Percentiles rank a stretch among this genome's conserved stretches.
phyloP scores from a whole-genome alignment of 2,329 filamentous ascomycete species.

The Rhinocladiella similis region DNA sequence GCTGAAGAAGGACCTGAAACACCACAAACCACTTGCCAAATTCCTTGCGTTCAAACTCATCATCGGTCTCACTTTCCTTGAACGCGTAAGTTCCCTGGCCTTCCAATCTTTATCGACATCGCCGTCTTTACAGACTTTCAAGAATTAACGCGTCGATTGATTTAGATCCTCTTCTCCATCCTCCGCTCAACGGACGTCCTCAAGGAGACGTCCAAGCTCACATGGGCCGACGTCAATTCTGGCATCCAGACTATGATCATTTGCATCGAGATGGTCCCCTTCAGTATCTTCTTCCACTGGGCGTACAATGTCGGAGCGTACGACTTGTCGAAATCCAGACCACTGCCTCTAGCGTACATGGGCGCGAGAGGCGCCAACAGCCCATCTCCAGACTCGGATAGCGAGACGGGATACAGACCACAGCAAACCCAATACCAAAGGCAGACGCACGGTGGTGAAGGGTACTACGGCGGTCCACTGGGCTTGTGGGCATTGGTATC shows the following conservation, averaged over 20 bases:
- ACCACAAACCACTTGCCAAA: constrained; percentile 35
- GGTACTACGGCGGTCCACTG: constrained; percentile 15
- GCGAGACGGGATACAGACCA: neutral
- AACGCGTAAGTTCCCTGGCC: constrained; percentile 29
- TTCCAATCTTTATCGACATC: neutral
- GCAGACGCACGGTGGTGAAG: neutral
- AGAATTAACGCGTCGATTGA: neutral
- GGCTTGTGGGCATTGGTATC: constrained; percentile 10
- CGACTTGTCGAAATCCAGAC: constrained; percentile 8
- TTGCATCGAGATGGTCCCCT: constrained; percentile 35
- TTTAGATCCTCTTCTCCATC: constrained; percentile 32
- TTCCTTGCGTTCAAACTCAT: constrained; percentile 39
- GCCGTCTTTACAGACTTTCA: neutral
- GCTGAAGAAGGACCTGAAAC: constrained; percentile 30
- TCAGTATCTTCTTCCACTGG: constrained; percentile 35
- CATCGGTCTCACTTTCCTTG: constrained; percentile 33
- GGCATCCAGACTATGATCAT: constrained; percentile 35
- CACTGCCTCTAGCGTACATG: constrained; percentile 4
- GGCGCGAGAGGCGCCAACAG: neutral
- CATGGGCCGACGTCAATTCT: constrained; percentile 34
- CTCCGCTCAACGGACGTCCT: constrained; percentile 19
- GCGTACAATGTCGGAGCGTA: constrained; percentile 34
- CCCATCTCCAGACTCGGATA: neutral
- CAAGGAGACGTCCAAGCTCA: constrained; percentile 29
- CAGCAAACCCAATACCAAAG: neutral